Evolutionary conservation across 345 rosid genomes (phyloP).

Genomic region (Ceriops tagal): DNA sequence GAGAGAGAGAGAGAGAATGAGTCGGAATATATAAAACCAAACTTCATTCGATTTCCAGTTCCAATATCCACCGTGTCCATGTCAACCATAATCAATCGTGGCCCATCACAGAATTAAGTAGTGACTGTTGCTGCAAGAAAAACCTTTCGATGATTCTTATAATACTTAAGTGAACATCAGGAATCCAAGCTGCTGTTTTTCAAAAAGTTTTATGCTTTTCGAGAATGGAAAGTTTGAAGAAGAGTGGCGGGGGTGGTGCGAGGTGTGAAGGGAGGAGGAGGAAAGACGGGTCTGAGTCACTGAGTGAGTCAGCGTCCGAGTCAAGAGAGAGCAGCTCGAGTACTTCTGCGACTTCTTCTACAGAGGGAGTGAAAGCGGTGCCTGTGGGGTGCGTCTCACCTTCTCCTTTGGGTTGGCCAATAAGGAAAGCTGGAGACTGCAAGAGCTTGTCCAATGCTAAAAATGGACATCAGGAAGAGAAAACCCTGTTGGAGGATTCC

Average conservation of each 20-base stretch:
- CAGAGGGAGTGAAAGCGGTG: slow-evolving; percentile 31
- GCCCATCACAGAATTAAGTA: slow-evolving; percentile 9
- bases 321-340: slow-evolving; percentile 49
- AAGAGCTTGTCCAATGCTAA: slow-evolving; percentile 36
- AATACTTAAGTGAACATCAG: background rate
- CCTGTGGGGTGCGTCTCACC: slow-evolving; percentile 37
- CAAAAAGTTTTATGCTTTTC: background rate
- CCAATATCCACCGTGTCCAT: background rate
- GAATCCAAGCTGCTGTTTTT: slow-evolving; percentile 15
- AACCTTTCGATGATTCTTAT: slow-evolving; percentile 11
- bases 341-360: slow-evolving; percentile 32
- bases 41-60: slow-evolving; percentile 1
- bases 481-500: slow-evolving; percentile 29
- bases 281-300: slow-evolving; percentile 37
- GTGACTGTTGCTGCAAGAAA: background rate
- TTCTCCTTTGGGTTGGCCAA: slow-evolving; percentile 88
- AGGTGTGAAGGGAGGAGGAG: slow-evolving; percentile 38
- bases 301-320: slow-evolving; percentile 45
- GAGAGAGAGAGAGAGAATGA: slow-evolving; percentile 1
- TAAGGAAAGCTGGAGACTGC: slow-evolving; percentile 59
- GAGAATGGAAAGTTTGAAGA: slow-evolving; percentile 54
- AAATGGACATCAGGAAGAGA: slow-evolving; percentile 34
- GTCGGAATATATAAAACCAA: slow-evolving; percentile 4
- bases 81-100: slow-evolving; percentile 1
- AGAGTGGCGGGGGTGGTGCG: slow-evolving; percentile 24